phyloP scores from a whole-genome alignment of 345 rosid genomes.

The Geranium rotundifolium region DNA sequence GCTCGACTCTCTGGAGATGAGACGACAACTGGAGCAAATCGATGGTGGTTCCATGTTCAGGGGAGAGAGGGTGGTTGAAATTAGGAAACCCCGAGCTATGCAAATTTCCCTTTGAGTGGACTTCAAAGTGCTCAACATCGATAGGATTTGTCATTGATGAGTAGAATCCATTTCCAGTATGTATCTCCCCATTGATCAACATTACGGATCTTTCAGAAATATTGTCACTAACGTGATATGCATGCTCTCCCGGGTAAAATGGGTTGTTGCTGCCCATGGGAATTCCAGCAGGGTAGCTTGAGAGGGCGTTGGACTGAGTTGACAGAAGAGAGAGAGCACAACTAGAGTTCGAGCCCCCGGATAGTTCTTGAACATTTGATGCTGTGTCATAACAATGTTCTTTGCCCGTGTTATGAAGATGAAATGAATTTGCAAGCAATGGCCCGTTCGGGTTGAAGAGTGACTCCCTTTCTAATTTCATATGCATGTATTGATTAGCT shows the following conservation, averaged over 20 bases:
- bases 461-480: no score
- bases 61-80: conserved; percentile 17
- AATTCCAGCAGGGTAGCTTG: conserved; percentile 23
- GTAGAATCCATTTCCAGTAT: conserved; percentile 9
- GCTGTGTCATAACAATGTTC: conserved; percentile 11
- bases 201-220: conserved; percentile 21
- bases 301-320: conserved; percentile 80
- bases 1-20: conserved; percentile 42
- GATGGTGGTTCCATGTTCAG: conserved; percentile 25
- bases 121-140: conserved; percentile 12
- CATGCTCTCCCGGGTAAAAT: conserved; percentile 17
- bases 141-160: conserved; percentile 6
- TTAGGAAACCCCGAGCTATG: conserved; percentile 14
- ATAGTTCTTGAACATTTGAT: conserved; percentile 29
- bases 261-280: no score
- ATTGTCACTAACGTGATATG: no score
- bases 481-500: no score
- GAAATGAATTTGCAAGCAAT: no score
- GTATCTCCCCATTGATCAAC: conserved; percentile 6
- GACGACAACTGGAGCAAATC: conserved; percentile 48
- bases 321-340: no score
- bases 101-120: conserved; percentile 14
- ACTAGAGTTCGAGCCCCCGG: conserved; percentile 37
- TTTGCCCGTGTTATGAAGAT: no score
- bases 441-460: no score